A percentile compares a stretch with the other conserved stretches of the same genome.
These are phyloP conservation scores for Bolboschoenus planiculmis DNA, from an alignment of 176 grass and related monocot genomes.

Conservation along the genomic window DNA sequence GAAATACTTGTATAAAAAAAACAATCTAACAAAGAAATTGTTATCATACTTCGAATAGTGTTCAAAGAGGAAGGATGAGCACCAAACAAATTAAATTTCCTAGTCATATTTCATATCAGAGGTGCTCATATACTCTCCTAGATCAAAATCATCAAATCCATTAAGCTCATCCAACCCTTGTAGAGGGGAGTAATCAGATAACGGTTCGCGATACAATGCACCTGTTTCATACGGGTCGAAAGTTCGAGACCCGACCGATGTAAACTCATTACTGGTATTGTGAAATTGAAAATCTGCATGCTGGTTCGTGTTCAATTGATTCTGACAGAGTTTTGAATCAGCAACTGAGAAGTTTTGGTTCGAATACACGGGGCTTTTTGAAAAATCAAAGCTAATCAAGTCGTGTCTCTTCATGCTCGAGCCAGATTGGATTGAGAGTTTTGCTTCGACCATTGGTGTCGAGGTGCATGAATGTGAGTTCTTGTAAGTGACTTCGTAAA, in stretches of 20 bases:
- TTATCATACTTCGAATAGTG: not conserved
- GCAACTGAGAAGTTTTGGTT: not conserved
- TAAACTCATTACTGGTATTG: not conserved
- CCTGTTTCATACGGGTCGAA: not conserved
- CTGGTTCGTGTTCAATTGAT: not conserved
- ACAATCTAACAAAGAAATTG: not conserved
- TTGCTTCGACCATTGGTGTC: not conserved
- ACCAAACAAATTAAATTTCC: not conserved
- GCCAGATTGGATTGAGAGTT: not conserved
- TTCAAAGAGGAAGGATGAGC: not conserved
- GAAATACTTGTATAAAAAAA: not conserved
- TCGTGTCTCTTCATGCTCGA: not conserved
- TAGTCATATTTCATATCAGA: conserved; percentile 5
- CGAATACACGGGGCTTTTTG: not conserved
- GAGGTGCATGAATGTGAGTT: conserved; percentile 27
- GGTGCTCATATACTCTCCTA: not conserved
- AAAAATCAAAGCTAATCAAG: conserved; percentile 5
- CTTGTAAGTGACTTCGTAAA: conserved; percentile 23
- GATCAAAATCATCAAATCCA: conserved; percentile 6
- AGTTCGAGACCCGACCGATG: not conserved
- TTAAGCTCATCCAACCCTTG: conserved; percentile 6
- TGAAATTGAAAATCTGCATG: not conserved
- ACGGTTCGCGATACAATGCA: not conserved
- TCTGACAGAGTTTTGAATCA: not conserved
- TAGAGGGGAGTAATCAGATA: not conserved